These are phyloP conservation scores for Cenchrus purpureus DNA, from an alignment of 176 grass and related monocot genomes.

Conservation along the genomic window DNA sequence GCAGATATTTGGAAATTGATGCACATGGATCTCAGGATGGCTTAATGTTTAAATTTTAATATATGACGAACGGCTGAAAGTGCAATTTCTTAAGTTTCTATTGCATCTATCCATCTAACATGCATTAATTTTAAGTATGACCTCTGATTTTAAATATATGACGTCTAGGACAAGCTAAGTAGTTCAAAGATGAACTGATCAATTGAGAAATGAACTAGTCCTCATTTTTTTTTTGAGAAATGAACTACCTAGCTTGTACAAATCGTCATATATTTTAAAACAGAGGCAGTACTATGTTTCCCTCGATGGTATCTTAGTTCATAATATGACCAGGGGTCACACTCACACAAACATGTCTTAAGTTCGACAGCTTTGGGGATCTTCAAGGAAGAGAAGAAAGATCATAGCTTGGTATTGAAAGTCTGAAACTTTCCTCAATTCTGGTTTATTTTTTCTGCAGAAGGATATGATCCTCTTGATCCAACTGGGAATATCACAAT, in stretches of 20 bases:
- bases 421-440: slow-evolving; percentile 16
- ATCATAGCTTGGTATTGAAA: neutral
- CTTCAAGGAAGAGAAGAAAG: neutral
- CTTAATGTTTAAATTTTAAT: neutral
- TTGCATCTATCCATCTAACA: neutral
- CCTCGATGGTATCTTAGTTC: neutral
- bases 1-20: neutral
- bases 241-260: no score
- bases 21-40: neutral
- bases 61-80: neutral
- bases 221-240: no score
- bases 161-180: no score
- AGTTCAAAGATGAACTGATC: no score
- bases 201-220: no score
- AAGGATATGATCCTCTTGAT: slow-evolving; percentile 79
- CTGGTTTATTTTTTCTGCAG: slow-evolving; percentile 27
- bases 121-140: neutral
- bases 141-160: no score
- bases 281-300: no score
- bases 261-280: no score
- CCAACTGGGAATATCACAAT: slow-evolving; percentile 84
- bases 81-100: no score
- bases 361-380: neutral
- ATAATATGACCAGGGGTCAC: neutral
- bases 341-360: no score